Evolutionary conservation across 352 stramenopile genomes (phyloP).

Genomic region (Pythium chondricola): DNA sequence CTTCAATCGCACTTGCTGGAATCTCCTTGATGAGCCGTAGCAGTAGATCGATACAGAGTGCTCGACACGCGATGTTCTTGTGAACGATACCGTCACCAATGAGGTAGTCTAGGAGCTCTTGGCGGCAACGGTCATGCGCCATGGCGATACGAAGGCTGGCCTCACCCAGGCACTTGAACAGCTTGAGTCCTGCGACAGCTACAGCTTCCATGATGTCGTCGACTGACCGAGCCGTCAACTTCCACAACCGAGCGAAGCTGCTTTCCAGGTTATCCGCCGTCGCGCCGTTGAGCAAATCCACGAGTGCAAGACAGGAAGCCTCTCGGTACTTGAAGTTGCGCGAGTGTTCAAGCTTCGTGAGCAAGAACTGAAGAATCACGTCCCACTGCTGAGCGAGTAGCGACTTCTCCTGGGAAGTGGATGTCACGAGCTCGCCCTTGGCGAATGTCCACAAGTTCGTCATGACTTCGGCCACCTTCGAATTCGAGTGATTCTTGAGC

Average conservation of each 20-base stretch:
- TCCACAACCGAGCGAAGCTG: slow-evolving; percentile 62
- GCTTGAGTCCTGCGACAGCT: slow-evolving; percentile 52
- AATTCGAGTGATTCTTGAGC: slow-evolving; percentile 70
- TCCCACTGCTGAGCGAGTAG: slow-evolving; percentile 48
- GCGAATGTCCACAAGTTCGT: slow-evolving; percentile 60
- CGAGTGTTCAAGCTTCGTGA: slow-evolving; percentile 50
- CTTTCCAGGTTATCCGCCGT: slow-evolving; percentile 34
- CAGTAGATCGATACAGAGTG: slow-evolving; percentile 65
- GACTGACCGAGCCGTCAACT: slow-evolving; percentile 53
- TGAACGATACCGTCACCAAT: slow-evolving; percentile 60
- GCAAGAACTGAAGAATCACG: slow-evolving; percentile 46
- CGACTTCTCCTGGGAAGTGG: slow-evolving; percentile 35
- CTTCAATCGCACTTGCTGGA: slow-evolving; percentile 41
- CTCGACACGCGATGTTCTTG: slow-evolving; percentile 59
- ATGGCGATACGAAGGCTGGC: slow-evolving; percentile 60
- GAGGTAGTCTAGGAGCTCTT: slow-evolving; percentile 57
- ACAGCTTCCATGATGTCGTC: slow-evolving; percentile 78
- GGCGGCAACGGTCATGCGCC: slow-evolving; percentile 38
- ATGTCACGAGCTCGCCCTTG: slow-evolving; percentile 26
- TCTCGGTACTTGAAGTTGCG: slow-evolving; percentile 82
- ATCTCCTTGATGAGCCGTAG: slow-evolving; percentile 67
- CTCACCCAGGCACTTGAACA: slow-evolving; percentile 68
- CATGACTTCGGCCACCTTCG: slow-evolving; percentile 61
- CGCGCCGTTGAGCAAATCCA: slow-evolving; percentile 59
- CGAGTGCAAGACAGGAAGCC: slow-evolving; percentile 50